These are phyloP conservation scores for Trametes cinnabarina DNA, from an alignment of 768 basidiomycete species.

Conservation along the genomic window DNA sequence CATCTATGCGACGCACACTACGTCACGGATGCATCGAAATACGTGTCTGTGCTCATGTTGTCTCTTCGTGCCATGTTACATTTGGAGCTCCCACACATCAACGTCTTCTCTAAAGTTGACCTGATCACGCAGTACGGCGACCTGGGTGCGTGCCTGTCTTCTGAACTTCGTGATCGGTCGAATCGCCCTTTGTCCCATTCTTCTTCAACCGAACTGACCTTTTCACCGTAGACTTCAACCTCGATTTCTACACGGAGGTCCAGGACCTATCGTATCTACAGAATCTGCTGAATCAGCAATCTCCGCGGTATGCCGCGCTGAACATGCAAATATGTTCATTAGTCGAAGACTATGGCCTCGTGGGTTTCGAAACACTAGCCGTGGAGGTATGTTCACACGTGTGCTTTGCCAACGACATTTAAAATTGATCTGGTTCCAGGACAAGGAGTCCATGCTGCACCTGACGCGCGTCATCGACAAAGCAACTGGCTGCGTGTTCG, in stretches of 20 bases:
- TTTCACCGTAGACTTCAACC: slow-evolving; percentile 76
- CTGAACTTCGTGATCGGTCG: not conserved
- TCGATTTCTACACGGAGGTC: slow-evolving; percentile 97
- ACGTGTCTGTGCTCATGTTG: slow-evolving; percentile 86
- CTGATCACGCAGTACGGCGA: slow-evolving; percentile 88
- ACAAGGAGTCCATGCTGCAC: slow-evolving; percentile 93
- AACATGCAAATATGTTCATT: slow-evolving; percentile 90
- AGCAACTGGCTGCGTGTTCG: slow-evolving; percentile 88
- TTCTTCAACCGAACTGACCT: not conserved
- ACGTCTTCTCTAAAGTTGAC: slow-evolving; percentile 95
- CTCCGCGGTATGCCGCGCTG: slow-evolving; percentile 70
- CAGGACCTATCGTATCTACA: slow-evolving; percentile 91
- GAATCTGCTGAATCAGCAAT: slow-evolving; percentile 60
- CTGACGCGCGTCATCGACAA: slow-evolving; percentile 83
- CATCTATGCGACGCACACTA: slow-evolving; percentile 97
- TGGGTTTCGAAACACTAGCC: slow-evolving; percentile 95
- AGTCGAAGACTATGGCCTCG: slow-evolving; percentile 90
- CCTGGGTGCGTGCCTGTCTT: slow-evolving; percentile 56
- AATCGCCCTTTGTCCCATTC: not conserved
- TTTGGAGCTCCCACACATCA: slow-evolving; percentile 95
- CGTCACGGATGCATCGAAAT: slow-evolving; percentile 94
- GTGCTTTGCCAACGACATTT: not conserved
- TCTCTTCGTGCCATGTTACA: slow-evolving; percentile 98
- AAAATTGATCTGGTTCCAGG: slow-evolving; percentile 47
- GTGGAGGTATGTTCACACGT: slow-evolving; percentile 66